Conservation (phyloP, 495 filamentous ascomycete genomes). For the Penicillium subrubescens region DNA sequence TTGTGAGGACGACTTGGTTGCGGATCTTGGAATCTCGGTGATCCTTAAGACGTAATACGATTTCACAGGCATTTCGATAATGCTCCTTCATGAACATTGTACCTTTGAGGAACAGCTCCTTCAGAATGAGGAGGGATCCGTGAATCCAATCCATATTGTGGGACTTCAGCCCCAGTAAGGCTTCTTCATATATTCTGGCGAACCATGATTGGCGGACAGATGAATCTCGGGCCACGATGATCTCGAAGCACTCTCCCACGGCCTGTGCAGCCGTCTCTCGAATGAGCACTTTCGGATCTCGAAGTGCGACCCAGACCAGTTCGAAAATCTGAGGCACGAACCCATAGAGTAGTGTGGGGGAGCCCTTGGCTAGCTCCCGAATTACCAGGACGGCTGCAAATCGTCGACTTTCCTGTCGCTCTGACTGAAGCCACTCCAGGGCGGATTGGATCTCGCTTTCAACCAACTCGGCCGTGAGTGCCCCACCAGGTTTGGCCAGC, state of each 20-base stretch:
- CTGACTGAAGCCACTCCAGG: conserved; percentile 94
- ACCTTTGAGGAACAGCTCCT: conserved; percentile 86
- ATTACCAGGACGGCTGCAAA: conserved; percentile 91
- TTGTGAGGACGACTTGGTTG: conserved; percentile 82
- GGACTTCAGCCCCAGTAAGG: conserved; percentile 72
- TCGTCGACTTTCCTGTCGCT: conserved; percentile 85
- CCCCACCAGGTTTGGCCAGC: conserved; percentile 88
- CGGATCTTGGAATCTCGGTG: conserved; percentile 85
- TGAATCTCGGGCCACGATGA: conserved; percentile 87
- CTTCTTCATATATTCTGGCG: conserved; percentile 81
- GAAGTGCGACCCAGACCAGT: conserved; percentile 89
- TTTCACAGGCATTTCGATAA: conserved; percentile 86
- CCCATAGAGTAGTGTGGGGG: conserved; percentile 88
- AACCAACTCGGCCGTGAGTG: conserved; percentile 92
- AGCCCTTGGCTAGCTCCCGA: conserved; percentile 84
- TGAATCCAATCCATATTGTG: conserved; percentile 84
- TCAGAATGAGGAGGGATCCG: conserved; percentile 86
- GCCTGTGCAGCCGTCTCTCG: conserved; percentile 89
- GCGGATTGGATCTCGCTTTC: conserved; percentile 95
- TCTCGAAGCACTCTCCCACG: conserved; percentile 88
- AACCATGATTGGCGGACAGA: conserved; percentile 84
- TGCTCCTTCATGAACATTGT: conserved; percentile 98
- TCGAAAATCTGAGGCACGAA: conserved; percentile 91
- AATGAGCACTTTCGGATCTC: conserved; percentile 87
- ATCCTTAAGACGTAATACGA: conserved; percentile 85